Percentiles rank a stretch among this genome's conserved stretches.
Evolutionary conservation across 768 basidiomycete species (phyloP).

Genomic region (Pulveroboletus ravenelii): DNA sequence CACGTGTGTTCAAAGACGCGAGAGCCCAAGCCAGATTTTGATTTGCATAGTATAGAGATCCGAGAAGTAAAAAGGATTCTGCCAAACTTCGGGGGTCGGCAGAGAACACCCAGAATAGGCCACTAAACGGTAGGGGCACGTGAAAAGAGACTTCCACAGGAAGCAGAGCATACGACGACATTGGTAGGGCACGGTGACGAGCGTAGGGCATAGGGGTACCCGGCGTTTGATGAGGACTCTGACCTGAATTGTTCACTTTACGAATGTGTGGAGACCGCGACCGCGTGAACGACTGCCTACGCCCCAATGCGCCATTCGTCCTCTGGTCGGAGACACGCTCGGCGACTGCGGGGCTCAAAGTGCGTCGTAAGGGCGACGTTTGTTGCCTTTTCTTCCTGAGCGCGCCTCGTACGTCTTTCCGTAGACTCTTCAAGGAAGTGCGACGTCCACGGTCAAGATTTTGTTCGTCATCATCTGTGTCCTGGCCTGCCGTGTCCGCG

Average conservation of each 20-base stretch:
- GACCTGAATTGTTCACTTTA: constrained; percentile 29
- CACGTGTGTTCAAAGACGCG: constrained; percentile 16
- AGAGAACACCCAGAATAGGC: constrained; percentile 41
- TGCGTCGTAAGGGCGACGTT: constrained; percentile 22
- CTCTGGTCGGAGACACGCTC: constrained; percentile 32
- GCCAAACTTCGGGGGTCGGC: constrained; percentile 59
- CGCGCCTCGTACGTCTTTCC: constrained; percentile 22
- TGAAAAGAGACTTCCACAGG: constrained; percentile 45
- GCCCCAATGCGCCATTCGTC: constrained; percentile 32
- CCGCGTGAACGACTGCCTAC: constrained; percentile 56
- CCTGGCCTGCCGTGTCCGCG: constrained; percentile 50
- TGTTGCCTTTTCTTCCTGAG: constrained; percentile 27
- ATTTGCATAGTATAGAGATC: constrained; percentile 54
- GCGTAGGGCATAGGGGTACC: constrained; percentile 40
- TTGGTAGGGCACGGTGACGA: constrained; percentile 35
- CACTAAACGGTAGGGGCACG: constrained; percentile 41
- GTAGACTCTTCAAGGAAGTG: constrained; percentile 29
- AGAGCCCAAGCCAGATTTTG: constrained; percentile 30
- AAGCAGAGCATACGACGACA: constrained; percentile 34
- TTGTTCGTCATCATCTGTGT: constrained; percentile 54
- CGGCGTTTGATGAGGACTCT: constrained; percentile 33
- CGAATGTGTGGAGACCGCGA: constrained; percentile 62
- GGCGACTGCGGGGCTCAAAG: constrained; percentile 19
- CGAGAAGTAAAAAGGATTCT: constrained; percentile 63
- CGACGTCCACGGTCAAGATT: constrained; percentile 42